phyloP scores from a whole-genome alignment of 306 rosid species.

The Fagus crenata region DNA sequence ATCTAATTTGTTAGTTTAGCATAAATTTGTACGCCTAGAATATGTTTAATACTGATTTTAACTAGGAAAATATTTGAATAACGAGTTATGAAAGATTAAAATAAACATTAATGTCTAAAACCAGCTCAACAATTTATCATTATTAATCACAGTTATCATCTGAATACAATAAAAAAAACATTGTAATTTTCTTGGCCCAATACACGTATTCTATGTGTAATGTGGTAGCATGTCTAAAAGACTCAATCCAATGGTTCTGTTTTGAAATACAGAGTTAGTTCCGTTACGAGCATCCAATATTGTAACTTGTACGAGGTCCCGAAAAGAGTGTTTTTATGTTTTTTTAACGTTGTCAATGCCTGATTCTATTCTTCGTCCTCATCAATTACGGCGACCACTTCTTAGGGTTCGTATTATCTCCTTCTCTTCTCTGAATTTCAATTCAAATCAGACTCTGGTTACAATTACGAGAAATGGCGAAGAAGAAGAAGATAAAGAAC shows the following conservation, averaged over 20 bases:
- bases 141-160: no score
- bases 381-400: slow-evolving; percentile 10
- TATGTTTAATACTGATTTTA: no score
- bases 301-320: background rate
- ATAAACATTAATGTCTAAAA: no score
- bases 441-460: slow-evolving; percentile 7
- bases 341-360: slow-evolving; percentile 18
- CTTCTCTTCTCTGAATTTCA: background rate
- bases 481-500: slow-evolving; percentile 34
- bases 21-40: no score
- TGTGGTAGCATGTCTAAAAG: background rate
- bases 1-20: no score
- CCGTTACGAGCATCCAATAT: background rate
- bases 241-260: background rate
- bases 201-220: background rate
- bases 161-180: no score
- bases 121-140: no score
- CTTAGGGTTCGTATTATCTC: background rate
- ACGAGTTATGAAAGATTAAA: no score
- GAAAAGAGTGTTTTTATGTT: no score
- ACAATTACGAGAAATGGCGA: slow-evolving; percentile 44
- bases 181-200: no score
- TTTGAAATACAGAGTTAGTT: background rate
- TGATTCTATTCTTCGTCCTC: slow-evolving; percentile 23
- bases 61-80: no score